Conservation (phyloP, 208 protist genomes). For the Tetramitus jugosus region DNA sequence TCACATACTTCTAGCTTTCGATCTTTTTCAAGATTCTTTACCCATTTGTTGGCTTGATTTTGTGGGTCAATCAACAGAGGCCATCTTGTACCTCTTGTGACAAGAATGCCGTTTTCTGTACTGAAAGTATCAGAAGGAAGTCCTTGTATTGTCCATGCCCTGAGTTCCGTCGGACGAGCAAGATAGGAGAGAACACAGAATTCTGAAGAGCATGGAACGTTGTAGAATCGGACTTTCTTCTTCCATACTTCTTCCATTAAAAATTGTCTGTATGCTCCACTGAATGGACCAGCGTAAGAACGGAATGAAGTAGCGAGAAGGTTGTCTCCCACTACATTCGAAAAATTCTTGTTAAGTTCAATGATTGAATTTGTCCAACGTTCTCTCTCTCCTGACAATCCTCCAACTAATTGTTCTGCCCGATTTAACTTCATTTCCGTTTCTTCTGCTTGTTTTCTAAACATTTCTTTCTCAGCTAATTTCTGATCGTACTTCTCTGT, state of each 20-base stretch:
- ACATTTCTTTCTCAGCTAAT: slow-evolving; percentile 76
- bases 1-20: slow-evolving; percentile 83
- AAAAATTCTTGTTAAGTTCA: slow-evolving; percentile 69
- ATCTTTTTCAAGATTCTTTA: slow-evolving; percentile 78
- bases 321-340: slow-evolving; percentile 86
- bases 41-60: slow-evolving; percentile 97
- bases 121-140: slow-evolving; percentile 89
- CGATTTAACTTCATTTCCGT: slow-evolving; percentile 92
- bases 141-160: slow-evolving; percentile 91
- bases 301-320: slow-evolving; percentile 91
- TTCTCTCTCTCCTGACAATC: slow-evolving; percentile 87
- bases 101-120: slow-evolving; percentile 91
- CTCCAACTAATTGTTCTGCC: slow-evolving; percentile 89
- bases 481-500: slow-evolving; percentile 73
- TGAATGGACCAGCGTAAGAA: slow-evolving; percentile 93
- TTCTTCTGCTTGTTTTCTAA: slow-evolving; percentile 76
- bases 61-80: slow-evolving; percentile 98
- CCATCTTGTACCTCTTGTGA: slow-evolving; percentile 83
- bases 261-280: slow-evolving; percentile 75
- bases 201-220: slow-evolving; percentile 64
- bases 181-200: slow-evolving; percentile 88
- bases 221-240: slow-evolving; percentile 61
- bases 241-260: slow-evolving; percentile 82
- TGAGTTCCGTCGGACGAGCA: slow-evolving; percentile 83
- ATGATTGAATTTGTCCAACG: slow-evolving; percentile 89